Percentiles rank a stretch among this genome's conserved stretches.
Evolutionary conservation across 805 yeast species (phyloP).

Genomic region (Schizosaccharomyces osmophilus): DNA sequence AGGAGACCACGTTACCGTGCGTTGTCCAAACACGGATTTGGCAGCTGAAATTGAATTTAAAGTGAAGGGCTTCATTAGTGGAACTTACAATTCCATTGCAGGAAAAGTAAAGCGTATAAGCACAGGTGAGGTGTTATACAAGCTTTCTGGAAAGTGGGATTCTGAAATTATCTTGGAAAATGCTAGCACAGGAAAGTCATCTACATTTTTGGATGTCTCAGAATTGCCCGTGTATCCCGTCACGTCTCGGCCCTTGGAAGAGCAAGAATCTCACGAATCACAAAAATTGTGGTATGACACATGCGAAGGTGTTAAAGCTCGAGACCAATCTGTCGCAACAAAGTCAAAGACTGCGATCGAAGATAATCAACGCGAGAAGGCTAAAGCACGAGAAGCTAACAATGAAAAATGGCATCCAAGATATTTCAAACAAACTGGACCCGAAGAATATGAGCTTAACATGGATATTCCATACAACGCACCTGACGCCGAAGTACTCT

Average conservation of each 20-base stretch:
- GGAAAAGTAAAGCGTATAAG: constrained; percentile 36
- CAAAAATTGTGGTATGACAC: constrained; percentile 66
- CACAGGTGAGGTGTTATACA: constrained; percentile 32
- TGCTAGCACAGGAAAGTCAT: constrained; percentile 22
- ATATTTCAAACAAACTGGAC: constrained; percentile 30
- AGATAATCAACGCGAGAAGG: constrained; percentile 52
- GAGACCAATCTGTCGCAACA: constrained; percentile 69
- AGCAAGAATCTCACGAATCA: constrained; percentile 65
- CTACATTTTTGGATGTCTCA: constrained; percentile 36
- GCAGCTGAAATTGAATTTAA: constrained; percentile 77
- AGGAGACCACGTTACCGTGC: constrained; percentile 73
- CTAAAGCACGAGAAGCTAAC: constrained; percentile 50
- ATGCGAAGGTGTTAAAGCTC: constrained; percentile 47
- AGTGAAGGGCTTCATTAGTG: constrained; percentile 80
- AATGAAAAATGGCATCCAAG: constrained; percentile 65
- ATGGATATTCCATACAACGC: background rate
- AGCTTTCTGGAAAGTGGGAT: constrained; percentile 81
- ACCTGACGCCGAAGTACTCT: background rate
- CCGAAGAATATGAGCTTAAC: constrained; percentile 5
- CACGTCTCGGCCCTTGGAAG: constrained; percentile 46
- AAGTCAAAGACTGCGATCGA: constrained; percentile 72
- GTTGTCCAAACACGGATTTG: constrained; percentile 31
- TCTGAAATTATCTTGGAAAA: constrained; percentile 50
- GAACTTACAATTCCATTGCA: constrained; percentile 70
- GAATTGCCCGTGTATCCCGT: constrained; percentile 33